These are phyloP conservation scores for Neurospora terricola DNA, from an alignment of 495 filamentous ascomycete genomes.

Conservation along the genomic window DNA sequence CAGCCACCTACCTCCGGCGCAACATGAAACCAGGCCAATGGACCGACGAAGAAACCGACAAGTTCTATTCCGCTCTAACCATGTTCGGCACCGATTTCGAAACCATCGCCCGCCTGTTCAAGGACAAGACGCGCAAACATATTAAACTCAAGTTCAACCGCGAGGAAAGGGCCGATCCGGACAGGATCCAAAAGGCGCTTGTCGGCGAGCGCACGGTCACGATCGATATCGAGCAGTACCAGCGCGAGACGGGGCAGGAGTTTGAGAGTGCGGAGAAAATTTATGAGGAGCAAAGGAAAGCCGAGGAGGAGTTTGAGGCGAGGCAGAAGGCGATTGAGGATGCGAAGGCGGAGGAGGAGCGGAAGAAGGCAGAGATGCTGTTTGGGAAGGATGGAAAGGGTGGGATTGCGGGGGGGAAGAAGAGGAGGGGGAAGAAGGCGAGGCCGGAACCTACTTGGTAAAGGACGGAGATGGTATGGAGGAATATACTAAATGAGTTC, in stretches of 20 bases:
- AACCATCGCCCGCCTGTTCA: conserved; percentile 77
- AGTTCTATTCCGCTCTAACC: conserved; percentile 72
- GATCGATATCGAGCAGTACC: conserved; percentile 59
- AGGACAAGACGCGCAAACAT: conserved; percentile 59
- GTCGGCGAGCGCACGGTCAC: conserved; percentile 44
- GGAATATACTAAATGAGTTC: too few relatives aligned
- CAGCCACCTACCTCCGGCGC: conserved; percentile 60
- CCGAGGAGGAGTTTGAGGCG: conserved; percentile 57
- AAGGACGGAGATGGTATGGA: background rate
- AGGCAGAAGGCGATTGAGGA: conserved; percentile 37
- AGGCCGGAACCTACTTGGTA: conserved; percentile 4
- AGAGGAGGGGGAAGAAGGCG: conserved; percentile 26
- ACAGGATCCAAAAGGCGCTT: conserved; percentile 58
- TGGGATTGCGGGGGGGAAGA: conserved; percentile 19
- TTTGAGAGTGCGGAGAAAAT: conserved; percentile 51
- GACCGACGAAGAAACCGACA: conserved; percentile 65
- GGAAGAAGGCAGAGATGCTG: conserved; percentile 43
- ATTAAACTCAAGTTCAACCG: conserved; percentile 90
- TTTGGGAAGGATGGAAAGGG: conserved; percentile 32
- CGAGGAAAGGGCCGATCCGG: conserved; percentile 71
- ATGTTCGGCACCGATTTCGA: conserved; percentile 93
- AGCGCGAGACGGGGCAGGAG: conserved; percentile 47
- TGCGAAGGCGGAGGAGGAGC: conserved; percentile 35
- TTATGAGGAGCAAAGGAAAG: conserved; percentile 56
- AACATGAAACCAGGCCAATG: conserved; percentile 56